Percentiles rank a stretch among this genome's conserved stretches.
Evolutionary conservation across 2,329 filamentous ascomycete species (phyloP).

Genomic region (Akanthomyces uredinophilus): DNA sequence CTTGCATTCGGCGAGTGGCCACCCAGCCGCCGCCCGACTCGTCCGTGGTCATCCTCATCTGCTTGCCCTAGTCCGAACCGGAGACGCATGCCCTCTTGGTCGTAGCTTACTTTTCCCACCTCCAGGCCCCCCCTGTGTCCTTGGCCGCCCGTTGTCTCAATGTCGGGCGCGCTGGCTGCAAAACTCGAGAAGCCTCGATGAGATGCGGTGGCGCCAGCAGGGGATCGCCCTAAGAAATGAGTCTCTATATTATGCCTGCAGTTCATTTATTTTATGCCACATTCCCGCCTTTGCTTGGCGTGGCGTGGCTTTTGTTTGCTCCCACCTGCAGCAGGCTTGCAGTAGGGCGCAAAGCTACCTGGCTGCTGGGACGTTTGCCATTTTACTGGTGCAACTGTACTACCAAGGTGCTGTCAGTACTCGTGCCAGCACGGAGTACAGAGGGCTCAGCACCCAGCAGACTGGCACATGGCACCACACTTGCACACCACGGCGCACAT

Average conservation of each 20-base stretch:
- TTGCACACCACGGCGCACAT: neutral
- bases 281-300: neutral
- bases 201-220: constrained; percentile 7
- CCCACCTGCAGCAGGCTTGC: constrained; percentile 1
- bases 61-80: neutral
- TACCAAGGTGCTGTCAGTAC: too few species aligned
- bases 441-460: neutral
- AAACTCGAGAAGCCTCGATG: neutral
- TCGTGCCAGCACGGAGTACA: too few species aligned
- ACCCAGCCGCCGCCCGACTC: neutral
- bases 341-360: neutral
- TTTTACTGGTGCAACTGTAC: neutral
- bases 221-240: neutral
- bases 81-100: constrained; percentile 2
- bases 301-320: neutral
- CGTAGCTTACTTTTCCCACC: constrained; percentile 5
- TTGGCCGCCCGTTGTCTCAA: neutral
- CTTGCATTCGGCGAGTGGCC: too few species aligned
- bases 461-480: neutral
- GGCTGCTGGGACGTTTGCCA: neutral
- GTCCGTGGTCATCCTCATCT: neutral
- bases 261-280: neutral
- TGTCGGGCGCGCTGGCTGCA: neutral
- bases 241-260: neutral
- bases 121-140: neutral